phyloP scores from a whole-genome alignment of 257 asterid genomes.

The Penstemon newberryi region DNA sequence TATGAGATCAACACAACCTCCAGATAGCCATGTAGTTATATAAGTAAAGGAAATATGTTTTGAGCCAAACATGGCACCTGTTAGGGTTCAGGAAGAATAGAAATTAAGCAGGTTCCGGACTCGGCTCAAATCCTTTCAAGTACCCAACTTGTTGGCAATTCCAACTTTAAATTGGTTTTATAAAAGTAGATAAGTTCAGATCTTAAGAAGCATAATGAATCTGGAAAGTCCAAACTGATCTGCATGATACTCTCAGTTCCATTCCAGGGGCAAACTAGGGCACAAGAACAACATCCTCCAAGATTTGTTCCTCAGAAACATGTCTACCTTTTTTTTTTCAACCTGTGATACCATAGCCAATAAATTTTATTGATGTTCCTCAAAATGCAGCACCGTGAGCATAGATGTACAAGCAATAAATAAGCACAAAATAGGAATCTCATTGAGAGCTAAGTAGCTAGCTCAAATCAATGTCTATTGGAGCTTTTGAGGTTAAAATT shows the following conservation, averaged over 20 bases:
- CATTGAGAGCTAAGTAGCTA: not conserved
- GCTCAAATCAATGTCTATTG: not conserved
- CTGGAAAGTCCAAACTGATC: slow-evolving; percentile 8
- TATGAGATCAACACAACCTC: not conserved
- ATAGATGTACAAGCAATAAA: not conserved
- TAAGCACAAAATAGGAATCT: not conserved
- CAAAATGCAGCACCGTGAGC: not conserved
- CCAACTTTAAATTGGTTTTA: slow-evolving; percentile 10
- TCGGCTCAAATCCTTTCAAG: not conserved
- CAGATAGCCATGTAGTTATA: slow-evolving; percentile 1
- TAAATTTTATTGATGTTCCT: too few relatives aligned
- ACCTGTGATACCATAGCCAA: too few relatives aligned
- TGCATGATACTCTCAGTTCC: slow-evolving; percentile 5
- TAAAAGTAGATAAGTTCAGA: not conserved
- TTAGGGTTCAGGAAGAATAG: not conserved
- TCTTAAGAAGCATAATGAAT: slow-evolving; percentile 5
- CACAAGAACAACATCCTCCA: slow-evolving; percentile 16
- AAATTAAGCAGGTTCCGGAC: not conserved
- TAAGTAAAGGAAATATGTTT: not conserved
- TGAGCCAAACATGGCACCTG: not conserved
- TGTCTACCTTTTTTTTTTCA: too few relatives aligned
- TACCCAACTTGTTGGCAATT: slow-evolving; percentile 6
- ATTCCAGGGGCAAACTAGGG: not conserved
- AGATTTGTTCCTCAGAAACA: not conserved
- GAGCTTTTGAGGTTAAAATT: not conserved